Percentiles rank a stretch among this genome's conserved stretches.
phyloP scores from a whole-genome alignment of 805 yeast genomes.

The Candida boidinii region DNA sequence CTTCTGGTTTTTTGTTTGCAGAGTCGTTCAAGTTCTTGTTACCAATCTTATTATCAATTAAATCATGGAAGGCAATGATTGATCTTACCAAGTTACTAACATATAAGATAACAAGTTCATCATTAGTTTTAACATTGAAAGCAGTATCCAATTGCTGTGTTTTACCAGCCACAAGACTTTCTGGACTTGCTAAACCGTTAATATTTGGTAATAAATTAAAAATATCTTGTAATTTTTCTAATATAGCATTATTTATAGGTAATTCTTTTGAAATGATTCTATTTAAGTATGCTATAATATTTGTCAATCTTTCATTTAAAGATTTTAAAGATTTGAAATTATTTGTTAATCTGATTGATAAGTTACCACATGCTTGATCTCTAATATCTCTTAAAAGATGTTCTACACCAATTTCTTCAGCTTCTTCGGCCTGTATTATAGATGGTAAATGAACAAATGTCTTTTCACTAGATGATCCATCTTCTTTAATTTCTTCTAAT shows the following conservation, averaged over 20 bases:
- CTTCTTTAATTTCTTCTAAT: conserved; percentile 91
- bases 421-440: conserved; percentile 92
- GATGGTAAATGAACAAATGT: conserved; percentile 93
- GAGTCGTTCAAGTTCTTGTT: conserved; percentile 39
- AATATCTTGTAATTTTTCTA: conserved; percentile 90
- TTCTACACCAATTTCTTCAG: conserved; percentile 98
- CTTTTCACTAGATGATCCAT: conserved; percentile 87
- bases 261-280: conserved; percentile 63
- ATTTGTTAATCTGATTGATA: conserved; percentile 79
- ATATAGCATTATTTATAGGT: conserved; percentile 83
- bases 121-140: conserved; percentile 88
- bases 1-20: conserved; percentile 24
- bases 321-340: conserved; percentile 87
- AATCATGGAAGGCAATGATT: conserved; percentile 91
- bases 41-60: conserved; percentile 91
- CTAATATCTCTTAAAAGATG: conserved; percentile 89
- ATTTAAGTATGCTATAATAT: conserved; percentile 68
- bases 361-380: conserved; percentile 92
- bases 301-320: conserved; percentile 67
- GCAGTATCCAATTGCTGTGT: conserved; percentile 50
- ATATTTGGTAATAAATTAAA: conserved; percentile 84
- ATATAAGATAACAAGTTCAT: conserved; percentile 90
- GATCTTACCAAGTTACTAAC: conserved; percentile 86
- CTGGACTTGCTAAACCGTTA: conserved; percentile 28
- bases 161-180: conserved; percentile 6